Evolutionary conservation across 441 rosid genomes (phyloP).

Genomic region (Bruguiera hainesii): DNA sequence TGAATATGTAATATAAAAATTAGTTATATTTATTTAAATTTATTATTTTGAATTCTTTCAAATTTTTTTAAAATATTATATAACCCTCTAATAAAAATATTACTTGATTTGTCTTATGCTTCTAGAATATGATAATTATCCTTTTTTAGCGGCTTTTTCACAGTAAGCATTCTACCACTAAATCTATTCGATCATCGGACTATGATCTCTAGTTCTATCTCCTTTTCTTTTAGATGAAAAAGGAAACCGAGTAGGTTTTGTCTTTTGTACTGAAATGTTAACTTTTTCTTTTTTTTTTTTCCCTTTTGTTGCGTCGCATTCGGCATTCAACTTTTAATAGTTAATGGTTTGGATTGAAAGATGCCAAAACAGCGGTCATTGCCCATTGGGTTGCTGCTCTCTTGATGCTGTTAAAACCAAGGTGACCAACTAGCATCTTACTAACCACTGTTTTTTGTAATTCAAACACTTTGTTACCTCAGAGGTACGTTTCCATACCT

Average conservation of each 20-base stretch:
- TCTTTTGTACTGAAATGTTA: constrained; percentile 11
- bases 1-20: too few relatives aligned
- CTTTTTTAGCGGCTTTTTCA: constrained; percentile 26
- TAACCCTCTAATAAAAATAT: too few relatives aligned
- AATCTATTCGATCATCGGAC: neutral
- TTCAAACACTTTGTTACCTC: too few relatives aligned
- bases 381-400: neutral
- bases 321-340: neutral
- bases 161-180: constrained; percentile 26
- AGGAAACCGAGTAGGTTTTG: constrained; percentile 17
- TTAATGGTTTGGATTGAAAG: constrained; percentile 6
- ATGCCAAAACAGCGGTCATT: constrained; percentile 10
- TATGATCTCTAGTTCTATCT: neutral
- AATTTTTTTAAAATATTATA: too few relatives aligned
- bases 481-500: too few relatives aligned
- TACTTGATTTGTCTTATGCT: neutral
- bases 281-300: neutral
- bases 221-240: constrained; percentile 1
- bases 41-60: too few relatives aligned
- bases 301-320: neutral
- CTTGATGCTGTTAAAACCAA: neutral
- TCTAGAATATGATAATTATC: constrained; percentile 21
- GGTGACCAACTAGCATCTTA: neutral
- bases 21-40: too few relatives aligned
- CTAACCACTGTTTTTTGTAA: too few relatives aligned